phyloP scores from a whole-genome alignment of 2,329 filamentous ascomycete species.

The Ophiocordyceps unilateralis region DNA sequence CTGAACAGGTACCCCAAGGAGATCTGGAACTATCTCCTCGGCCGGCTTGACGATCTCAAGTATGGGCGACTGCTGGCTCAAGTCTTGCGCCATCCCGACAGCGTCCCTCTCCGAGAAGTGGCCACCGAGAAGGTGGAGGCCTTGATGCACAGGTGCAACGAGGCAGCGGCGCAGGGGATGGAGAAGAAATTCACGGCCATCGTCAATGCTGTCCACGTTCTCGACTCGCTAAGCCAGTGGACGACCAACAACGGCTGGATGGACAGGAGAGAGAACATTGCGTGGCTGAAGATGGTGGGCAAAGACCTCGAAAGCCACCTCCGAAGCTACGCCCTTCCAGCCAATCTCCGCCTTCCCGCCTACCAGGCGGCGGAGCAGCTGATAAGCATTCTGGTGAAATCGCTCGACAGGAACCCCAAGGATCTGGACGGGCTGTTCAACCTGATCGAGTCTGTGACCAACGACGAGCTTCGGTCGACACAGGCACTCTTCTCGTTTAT shows the following conservation, averaged over 20 bases:
- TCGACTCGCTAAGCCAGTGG: constrained; percentile 59
- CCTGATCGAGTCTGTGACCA: constrained; percentile 68
- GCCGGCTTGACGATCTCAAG: constrained; percentile 63
- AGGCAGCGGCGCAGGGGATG: constrained; percentile 44
- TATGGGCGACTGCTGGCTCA: constrained; percentile 89
- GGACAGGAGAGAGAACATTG: constrained; percentile 42
- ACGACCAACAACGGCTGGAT: constrained; percentile 54
- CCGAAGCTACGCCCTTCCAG: constrained; percentile 49
- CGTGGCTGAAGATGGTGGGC: constrained; percentile 47
- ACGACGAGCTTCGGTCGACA: constrained; percentile 63
- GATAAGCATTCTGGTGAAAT: constrained; percentile 68
- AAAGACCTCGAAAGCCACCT: constrained; percentile 65
- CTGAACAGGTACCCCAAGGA: constrained; percentile 86
- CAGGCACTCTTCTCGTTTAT: constrained; percentile 67
- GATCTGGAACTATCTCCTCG: constrained; percentile 64
- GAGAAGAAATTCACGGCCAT: constrained; percentile 53
- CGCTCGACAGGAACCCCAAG: constrained; percentile 55
- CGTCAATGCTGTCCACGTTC: constrained; percentile 75
- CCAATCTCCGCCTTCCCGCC: constrained; percentile 61
- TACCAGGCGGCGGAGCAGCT: constrained; percentile 82
- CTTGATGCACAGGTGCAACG: constrained; percentile 50
- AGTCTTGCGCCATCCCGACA: constrained; percentile 59
- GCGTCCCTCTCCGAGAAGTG: constrained; percentile 55
- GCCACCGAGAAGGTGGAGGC: constrained; percentile 57
- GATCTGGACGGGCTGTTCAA: constrained; percentile 74